Evolutionary conservation across 352 stramenopile species (phyloP), one percentile per base, ranked within the genome.

Genomic region (Phytophthora pluvialis): DNA sequence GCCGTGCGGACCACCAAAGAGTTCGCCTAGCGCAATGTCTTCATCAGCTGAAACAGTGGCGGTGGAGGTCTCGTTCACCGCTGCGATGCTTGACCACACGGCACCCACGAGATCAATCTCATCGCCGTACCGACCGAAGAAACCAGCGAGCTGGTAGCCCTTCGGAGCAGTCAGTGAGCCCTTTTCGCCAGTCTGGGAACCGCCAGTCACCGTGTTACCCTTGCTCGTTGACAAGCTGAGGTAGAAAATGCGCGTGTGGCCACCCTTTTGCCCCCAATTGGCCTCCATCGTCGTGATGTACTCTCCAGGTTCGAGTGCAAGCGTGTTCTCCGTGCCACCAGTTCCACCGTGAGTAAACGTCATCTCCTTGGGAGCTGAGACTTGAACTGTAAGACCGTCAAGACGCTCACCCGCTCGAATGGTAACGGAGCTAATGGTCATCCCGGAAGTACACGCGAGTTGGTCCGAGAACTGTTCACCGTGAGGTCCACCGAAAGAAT

Each of bases 401-500:
- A 77, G 33, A 77, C 69, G 40, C 43, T 74, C 55, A 74, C 65
- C 35, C 12, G 55, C 57, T 32, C 47, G 56, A 31, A 71, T 67
- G 8, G 56, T 71, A 32, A 67, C 49, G 1, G 56, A 69, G 18
- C 25, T 75, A 5, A 79, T 61, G 5, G 65, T 65, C 57, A 72
- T 61, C 0, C 52, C 61, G 4, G 65, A 67, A 0, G 72, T 56
- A 0, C 67, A 73, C 2, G 53, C 59, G 8, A 60, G 46, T 15
- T 81, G 51, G 32, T 77, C 74, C 6, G 77, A 81, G 42, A 75
- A 86, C 29, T 72, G 61, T 12, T 61, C 64, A 35, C 74, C 74
- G n/a, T 83, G 72, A 5, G 77, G 72, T 0, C 74, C 77, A 40
- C 77, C 77, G 11, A 76, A 75, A 10, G 73, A 63, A 7, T 67